A percentile compares a stretch with the other conserved stretches of the same genome.
Conservation (phyloP, 495 filamentous ascomycete genomes). For the Penicillium dipodomyicola region DNA sequence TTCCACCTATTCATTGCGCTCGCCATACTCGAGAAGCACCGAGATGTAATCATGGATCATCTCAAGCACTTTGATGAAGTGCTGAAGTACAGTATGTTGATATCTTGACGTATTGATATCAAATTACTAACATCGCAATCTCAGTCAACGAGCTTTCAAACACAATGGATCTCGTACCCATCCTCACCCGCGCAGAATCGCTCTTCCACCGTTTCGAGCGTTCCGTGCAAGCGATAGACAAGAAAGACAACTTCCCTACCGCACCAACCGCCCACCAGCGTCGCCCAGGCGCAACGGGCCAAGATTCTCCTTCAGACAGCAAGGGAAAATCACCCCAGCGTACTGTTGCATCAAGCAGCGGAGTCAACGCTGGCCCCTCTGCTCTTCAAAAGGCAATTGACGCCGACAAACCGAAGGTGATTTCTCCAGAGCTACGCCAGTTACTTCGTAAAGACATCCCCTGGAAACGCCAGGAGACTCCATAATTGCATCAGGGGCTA, state of each 20-base stretch:
- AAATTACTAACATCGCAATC: constrained; percentile 2
- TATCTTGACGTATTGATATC: not conserved
- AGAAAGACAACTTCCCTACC: constrained; percentile 77
- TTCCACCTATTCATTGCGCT: constrained; percentile 95
- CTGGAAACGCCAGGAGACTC: constrained; percentile 29
- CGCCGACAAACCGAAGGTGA: constrained; percentile 56
- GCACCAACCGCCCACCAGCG: constrained; percentile 57
- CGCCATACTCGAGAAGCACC: constrained; percentile 93
- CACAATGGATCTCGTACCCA: constrained; percentile 83
- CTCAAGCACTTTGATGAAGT: constrained; percentile 95
- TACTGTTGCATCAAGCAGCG: constrained; percentile 29
- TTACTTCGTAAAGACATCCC: constrained; percentile 69
- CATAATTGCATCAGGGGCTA: not conserved
- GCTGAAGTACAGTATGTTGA: constrained; percentile 79
- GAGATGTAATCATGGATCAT: constrained; percentile 92
- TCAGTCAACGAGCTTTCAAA: constrained; percentile 87
- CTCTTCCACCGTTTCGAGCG: constrained; percentile 86
- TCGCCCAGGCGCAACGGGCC: constrained; percentile 25
- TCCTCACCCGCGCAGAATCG: constrained; percentile 80
- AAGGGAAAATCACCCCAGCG: constrained; percentile 39
- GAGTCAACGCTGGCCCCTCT: constrained; percentile 22
- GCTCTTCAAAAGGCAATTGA: constrained; percentile 20
- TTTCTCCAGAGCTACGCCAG: constrained; percentile 75
- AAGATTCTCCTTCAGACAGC: constrained; percentile 15
- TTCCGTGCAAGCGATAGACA: constrained; percentile 81